These are phyloP conservation scores for Myxozyma geophila DNA, from an alignment of 805 yeast genomes.

Conservation along the genomic window DNA sequence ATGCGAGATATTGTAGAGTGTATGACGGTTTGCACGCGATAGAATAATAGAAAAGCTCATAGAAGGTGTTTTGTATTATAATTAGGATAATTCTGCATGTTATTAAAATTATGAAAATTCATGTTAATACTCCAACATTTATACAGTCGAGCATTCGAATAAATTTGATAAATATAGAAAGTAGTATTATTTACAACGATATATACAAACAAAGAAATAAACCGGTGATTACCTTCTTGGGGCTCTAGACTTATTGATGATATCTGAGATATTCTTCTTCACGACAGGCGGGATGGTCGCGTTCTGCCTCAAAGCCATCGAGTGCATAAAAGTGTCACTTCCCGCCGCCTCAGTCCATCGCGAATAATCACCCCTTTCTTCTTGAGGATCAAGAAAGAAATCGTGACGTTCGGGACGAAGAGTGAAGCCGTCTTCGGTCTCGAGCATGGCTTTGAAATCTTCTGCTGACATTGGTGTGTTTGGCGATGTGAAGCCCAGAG, in stretches of 20 bases:
- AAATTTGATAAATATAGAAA: not conserved
- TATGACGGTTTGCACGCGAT: constrained; percentile 7
- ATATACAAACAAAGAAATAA: not conserved
- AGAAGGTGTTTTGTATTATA: constrained; percentile 1
- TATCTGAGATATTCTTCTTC: constrained; percentile 12
- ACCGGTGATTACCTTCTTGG: not conserved
- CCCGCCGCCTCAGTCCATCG: constrained; percentile 21
- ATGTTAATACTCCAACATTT: not conserved
- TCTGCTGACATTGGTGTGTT: not conserved
- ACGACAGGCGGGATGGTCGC: constrained; percentile 22
- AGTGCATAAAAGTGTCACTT: not conserved
- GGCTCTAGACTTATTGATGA: constrained; percentile 5
- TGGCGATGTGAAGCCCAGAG: constrained; percentile 12
- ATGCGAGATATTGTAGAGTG: constrained; percentile 17
- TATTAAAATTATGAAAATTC: not conserved
- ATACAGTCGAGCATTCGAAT: not conserved
- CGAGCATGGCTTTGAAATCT: constrained; percentile 3
- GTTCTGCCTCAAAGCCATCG: constrained; percentile 13
- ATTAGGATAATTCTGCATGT: not conserved
- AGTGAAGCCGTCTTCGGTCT: not conserved
- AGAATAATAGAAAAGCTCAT: not conserved
- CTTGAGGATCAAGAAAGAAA: constrained; percentile 7
- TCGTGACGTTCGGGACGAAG: constrained; percentile 6
- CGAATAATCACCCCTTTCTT: constrained; percentile 24
- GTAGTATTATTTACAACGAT: not conserved